Base-by-base conservation (phyloP, 2,329 filamentous ascomycete species). In the Tolypocladium capitatum region DNA sequence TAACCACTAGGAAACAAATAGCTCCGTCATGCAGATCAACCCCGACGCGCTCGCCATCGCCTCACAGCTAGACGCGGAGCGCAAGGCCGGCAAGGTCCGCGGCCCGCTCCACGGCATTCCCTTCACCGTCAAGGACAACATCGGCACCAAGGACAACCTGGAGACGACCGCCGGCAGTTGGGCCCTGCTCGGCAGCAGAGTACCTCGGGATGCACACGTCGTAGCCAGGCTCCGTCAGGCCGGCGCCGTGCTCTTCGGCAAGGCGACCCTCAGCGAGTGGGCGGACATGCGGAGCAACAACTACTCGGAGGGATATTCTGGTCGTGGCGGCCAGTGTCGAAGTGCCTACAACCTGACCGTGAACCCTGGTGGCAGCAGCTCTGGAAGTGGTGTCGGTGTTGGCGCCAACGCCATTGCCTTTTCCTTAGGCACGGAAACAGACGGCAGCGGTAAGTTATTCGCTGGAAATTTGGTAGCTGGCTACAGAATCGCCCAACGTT, bases 31-130 rank as follows among this genome's bases (percentile, higher is more conserved):
- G 43, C 76, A 88, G 56, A 55, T 80, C 34, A 88, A 88, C 59
- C 83, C 84, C 0, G 83, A 88, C 58, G 73, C 72, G 10, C 65
- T 83, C 32, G 57, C 60, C 21, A 85, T 87, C 48, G 84, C 84
- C 4, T 64, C 65, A 5, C 58, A 68, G 14, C 67, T 80, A 30
- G 84, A 89, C 55, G 59, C 58, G 0, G 83, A 88, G 62, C 73
- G 84, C 18, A 58, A 60, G 13, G 56, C 64, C 1, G 80, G 80
- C 24, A 68, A 66, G 35, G 61, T 80, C 10, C 74, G 81, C n/a
- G 75, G 83, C 1, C 78, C 78, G 1, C 70, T 90, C 1, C 84
- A 89, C 59, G 84, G 84, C 3, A 85, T 90, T 40, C 84, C 85
- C 0, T 85, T 85, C 59, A 69, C 83, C 2, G 76, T 87, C 53